phyloP scores from a whole-genome alignment of 805 yeast species.

The Wickerhamomyces strasburgensis region DNA sequence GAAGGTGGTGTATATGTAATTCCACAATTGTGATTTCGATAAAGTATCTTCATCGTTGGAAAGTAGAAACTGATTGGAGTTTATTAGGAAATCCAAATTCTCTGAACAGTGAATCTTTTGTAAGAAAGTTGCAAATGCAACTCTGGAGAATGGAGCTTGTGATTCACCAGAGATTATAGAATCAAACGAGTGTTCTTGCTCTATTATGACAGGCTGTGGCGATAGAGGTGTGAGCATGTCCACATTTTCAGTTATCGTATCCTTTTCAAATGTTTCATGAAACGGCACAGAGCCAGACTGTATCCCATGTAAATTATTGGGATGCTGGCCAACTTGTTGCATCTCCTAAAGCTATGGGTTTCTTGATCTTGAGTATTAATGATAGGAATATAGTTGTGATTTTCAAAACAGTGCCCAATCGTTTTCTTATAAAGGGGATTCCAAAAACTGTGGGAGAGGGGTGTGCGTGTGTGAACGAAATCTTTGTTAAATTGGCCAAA shows the following conservation, averaged over 20 bases:
- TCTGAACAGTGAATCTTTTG: constrained; percentile 24
- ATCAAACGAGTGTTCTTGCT: constrained; percentile 12
- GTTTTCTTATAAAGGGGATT: too few species aligned
- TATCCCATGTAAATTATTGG: not conserved
- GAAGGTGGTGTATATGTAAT: constrained; percentile 33
- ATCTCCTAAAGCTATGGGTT: too few species aligned
- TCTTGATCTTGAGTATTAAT: too few species aligned
- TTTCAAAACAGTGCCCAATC: too few species aligned
- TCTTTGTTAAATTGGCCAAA: too few species aligned
- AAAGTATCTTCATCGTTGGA: constrained; percentile 2
- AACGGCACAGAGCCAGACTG: not conserved
- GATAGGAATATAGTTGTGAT: too few species aligned
- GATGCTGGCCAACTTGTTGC: not conserved
- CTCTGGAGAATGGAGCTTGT: constrained; percentile 23
- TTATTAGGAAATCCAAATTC: constrained; percentile 23
- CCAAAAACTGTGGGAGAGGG: too few species aligned
- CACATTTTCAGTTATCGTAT: not conserved
- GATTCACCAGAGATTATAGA: constrained; percentile 20
- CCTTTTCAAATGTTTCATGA: not conserved
- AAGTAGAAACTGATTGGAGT: constrained; percentile 16
- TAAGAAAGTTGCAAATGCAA: constrained; percentile 22
- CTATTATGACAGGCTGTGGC: constrained; percentile 11
- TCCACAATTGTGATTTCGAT: constrained; percentile 17
- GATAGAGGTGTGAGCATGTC: constrained; percentile 10
- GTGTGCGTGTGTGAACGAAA: too few species aligned